Base-by-base conservation (phyloP, 768 basidiomycete species). In the Daedalea quercina region DNA sequence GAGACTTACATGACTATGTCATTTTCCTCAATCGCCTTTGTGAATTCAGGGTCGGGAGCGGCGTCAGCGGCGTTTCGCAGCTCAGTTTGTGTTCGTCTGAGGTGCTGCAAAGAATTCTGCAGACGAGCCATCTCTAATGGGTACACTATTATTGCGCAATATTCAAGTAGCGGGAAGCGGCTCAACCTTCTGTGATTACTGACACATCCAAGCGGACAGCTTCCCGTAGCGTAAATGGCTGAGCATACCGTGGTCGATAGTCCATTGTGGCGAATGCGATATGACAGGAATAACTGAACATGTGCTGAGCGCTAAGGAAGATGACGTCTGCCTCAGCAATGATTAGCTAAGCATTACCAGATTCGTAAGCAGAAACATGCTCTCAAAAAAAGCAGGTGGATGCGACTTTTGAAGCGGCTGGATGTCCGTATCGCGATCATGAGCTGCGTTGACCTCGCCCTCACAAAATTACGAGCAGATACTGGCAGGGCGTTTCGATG, bases 161-260 rank as follows among this genome's bases (percentile, higher is more conserved):
- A 6, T 19, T 15, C 26, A 20, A 45, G 55, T 26, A 26, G 13
- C 20, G 25, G 19, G 37, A 34, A 3, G 23, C 20, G 35, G 34
- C 45, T 50, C 44, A 58, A 89, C 90, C 90, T 78, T 88, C 84
- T 45, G 78, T 79, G 51, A 90, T 85, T 9, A 82, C 75, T 15
- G 77, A 65, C 6, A 85, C 78, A 58, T 89, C 86, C 50, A 92
- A 72, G 17, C 68, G 70, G 26, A 79, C 68, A 0, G 86, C 89
- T 59, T 90, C 78, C 31, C 69, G 61, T 31, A 89, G 64, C 6
- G 87, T 80, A 67, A 91, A 93, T 1, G 90, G 90, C 58, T 93
- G 90, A 9, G 73, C 57, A 67, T 85, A 81, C 40, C 77, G 80
- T 33, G 87, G 84, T 44, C 58, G 70, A 67, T 81, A 88, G 42